These are phyloP conservation scores for Aureobasidium melanogenum DNA, from an alignment of 2,329 filamentous ascomycete species.

Conservation along the genomic window DNA sequence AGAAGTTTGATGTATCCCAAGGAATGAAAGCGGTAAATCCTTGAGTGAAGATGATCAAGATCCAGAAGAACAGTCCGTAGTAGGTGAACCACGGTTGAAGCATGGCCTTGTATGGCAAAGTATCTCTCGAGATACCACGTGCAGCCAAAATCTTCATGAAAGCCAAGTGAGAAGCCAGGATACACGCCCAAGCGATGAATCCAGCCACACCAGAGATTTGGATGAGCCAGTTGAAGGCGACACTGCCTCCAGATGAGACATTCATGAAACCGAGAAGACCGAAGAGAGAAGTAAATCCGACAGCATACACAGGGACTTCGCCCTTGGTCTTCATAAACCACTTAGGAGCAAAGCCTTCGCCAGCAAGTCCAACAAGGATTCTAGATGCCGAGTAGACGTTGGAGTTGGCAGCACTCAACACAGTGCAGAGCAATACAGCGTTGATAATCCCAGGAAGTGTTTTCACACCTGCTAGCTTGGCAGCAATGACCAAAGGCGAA, in stretches of 20 bases:
- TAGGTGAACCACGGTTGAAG: slow-evolving; percentile 55
- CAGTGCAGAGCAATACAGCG: slow-evolving; percentile 51
- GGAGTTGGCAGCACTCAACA: slow-evolving; percentile 49
- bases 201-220: slow-evolving; percentile 43
- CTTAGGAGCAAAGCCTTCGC: slow-evolving; percentile 36
- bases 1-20: slow-evolving; percentile 62
- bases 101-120: slow-evolving; percentile 59
- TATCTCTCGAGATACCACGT: slow-evolving; percentile 58
- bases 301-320: slow-evolving; percentile 37
- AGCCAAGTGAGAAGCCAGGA: slow-evolving; percentile 62
- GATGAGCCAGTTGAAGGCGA: slow-evolving; percentile 65
- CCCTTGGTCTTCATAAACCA: slow-evolving; percentile 33
- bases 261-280: slow-evolving; percentile 66
- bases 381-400: slow-evolving; percentile 54
- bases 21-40: slow-evolving; percentile 37
- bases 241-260: slow-evolving; percentile 55
- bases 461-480: slow-evolving; percentile 50
- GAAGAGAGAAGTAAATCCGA: slow-evolving; percentile 42
- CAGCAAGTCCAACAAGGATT: slow-evolving; percentile 58
- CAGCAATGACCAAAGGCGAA: slow-evolving; percentile 60
- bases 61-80: slow-evolving; percentile 58
- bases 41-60: slow-evolving; percentile 39
- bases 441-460: slow-evolving; percentile 58
- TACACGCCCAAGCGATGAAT: slow-evolving; percentile 65
- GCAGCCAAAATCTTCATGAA: slow-evolving; percentile 58